phyloP scores from a whole-genome alignment of 2,329 filamentous ascomycete genomes.

The Tolypocladium guangdongense region DNA sequence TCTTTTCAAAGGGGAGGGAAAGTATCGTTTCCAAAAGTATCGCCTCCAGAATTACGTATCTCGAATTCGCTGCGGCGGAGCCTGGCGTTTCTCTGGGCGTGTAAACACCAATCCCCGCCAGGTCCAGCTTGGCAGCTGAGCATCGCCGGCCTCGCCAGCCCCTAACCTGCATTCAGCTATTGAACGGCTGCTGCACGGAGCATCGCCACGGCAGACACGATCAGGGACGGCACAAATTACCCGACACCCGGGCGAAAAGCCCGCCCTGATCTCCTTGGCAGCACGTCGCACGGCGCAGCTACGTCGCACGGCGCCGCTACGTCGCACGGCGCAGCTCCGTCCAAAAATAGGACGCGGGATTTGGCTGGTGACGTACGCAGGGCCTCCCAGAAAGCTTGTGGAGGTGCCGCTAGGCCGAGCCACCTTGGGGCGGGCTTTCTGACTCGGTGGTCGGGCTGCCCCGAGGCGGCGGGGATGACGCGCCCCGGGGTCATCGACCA shows the following conservation, averaged over 20 bases:
- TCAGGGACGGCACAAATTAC: background rate
- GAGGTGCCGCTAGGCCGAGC: background rate
- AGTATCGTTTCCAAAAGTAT: no score
- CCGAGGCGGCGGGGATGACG: background rate
- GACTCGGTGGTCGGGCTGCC: background rate
- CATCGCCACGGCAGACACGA: background rate
- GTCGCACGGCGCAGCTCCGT: background rate
- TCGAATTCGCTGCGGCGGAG: background rate
- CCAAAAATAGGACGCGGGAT: background rate
- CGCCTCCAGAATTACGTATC: no score
- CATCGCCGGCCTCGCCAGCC: background rate
- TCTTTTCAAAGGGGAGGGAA: no score
- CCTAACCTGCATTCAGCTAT: background rate
- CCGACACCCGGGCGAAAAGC: background rate
- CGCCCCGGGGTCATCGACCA: background rate
- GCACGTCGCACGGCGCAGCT: background rate
- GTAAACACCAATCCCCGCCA: background rate
- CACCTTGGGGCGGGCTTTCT: background rate
- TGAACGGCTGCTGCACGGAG: background rate
- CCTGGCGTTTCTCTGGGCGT: background rate
- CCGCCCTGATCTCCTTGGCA: background rate
- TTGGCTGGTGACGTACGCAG: background rate
- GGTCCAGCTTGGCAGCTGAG: background rate
- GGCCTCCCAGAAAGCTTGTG: background rate
- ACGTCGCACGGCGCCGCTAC: no score